Conservation (phyloP, 2,329 filamentous ascomycete species). For the Corniculantispora saksenae region DNA sequence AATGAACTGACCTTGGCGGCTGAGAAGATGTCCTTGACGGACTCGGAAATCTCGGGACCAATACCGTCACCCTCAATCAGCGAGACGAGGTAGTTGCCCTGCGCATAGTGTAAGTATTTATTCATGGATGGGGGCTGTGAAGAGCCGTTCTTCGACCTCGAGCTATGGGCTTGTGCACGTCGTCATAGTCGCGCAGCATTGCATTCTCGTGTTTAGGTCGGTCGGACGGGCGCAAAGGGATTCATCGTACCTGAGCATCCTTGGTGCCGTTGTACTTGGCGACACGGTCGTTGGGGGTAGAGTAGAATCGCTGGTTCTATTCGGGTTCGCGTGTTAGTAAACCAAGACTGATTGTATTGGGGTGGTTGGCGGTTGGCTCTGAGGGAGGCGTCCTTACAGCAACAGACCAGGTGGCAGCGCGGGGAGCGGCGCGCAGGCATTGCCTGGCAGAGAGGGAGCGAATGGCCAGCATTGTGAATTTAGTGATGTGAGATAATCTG, state of each 20-base stretch:
- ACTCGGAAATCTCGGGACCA: constrained; percentile 94
- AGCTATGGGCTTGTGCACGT: background rate
- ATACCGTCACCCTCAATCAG: constrained; percentile 99
- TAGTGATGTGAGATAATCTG: constrained; percentile 8
- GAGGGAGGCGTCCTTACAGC: constrained; percentile 30
- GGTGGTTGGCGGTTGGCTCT: constrained; percentile 18
- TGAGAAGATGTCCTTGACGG: constrained; percentile 97
- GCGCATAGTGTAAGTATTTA: constrained; percentile 25
- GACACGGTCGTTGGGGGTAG: constrained; percentile 67
- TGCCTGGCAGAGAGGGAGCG: constrained; percentile 78
- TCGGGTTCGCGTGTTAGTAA: constrained; percentile 18
- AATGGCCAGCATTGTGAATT: constrained; percentile 75
- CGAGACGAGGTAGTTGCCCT: constrained; percentile 95
- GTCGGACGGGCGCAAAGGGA: background rate
- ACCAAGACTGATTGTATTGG: background rate
- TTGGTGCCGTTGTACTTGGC: constrained; percentile 93
- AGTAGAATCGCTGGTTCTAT: constrained; percentile 64
- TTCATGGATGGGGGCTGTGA: constrained; percentile 18
- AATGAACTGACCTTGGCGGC: constrained; percentile 75
- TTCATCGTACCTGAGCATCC: constrained; percentile 73
- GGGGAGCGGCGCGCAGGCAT: constrained; percentile 70
- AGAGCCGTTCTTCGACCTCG: background rate
- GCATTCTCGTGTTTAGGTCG: background rate
- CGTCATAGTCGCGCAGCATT: background rate
- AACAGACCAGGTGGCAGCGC: constrained; percentile 46